Base-by-base conservation (phyloP, 176 grass and related monocot genomes). In the Poa annua region DNA sequence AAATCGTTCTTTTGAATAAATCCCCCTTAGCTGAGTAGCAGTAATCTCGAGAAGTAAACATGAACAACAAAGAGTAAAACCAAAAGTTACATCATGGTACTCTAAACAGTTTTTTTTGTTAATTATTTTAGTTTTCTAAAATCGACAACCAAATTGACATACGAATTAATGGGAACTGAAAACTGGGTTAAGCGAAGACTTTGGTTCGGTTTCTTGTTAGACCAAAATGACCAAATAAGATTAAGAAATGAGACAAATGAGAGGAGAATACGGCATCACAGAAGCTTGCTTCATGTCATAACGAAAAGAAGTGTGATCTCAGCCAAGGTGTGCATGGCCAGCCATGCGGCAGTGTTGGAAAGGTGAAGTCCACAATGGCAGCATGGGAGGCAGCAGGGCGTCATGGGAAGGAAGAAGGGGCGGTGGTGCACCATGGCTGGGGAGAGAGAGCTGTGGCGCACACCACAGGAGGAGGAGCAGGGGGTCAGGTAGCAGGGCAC, bases 191-290 rank as follows among this genome's bases (percentile, higher is more conserved):
- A 71, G 12, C 3, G 15, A 35, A 65, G 14, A 35, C 14, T 65
- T 65, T 5, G 6, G 29, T 35, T 35, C 15, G 13, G 29, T 65
- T 65, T 65, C 25, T 17, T 2, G 33, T 66, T 65, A 24, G 68
- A 47, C 66, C n/a, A 71, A 71, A 71, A 25, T 25, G 68, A 71
- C 6, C 39, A 22, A 71, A 25, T 25, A 71, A 47, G 39, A 71
- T 71, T 71, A 71, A 47, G 41, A 47, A 70, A 47, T 71, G 39
- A 71, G 39, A 21, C 11, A 62, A 56, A 56, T 21, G 10, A 45
- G 19, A 68, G 66, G 39, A 47, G 68, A 45, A 47, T 71, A 25
- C 47, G 21, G 12, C 41, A 71, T 47, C 11, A 15, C 41, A 71
- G n/a, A 21, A 3, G n/a, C 21, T 15, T 71, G n/a, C 19, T 68